Percentiles rank a stretch among this genome's conserved stretches.
Conservation (phyloP, 192 early-diverging fungal species). For the Lunasporangiospora selenospora region DNA sequence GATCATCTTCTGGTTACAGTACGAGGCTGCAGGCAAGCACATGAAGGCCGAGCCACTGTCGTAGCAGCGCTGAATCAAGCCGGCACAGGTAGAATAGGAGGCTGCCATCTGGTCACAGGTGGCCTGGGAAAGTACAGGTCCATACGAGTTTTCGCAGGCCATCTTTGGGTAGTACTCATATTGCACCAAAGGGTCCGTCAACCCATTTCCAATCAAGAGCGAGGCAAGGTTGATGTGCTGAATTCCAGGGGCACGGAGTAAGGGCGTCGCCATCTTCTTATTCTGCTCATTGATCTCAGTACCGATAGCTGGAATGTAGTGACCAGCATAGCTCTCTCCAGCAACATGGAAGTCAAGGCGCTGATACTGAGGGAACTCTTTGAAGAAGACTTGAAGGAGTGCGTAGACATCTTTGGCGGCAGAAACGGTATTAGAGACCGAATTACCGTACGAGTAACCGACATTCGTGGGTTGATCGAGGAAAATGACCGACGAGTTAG, state of each 20-base stretch:
- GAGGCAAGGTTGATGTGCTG: conserved; percentile 71
- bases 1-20: conserved; percentile 88
- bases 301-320: conserved; percentile 94
- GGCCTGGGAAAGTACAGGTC: conserved; percentile 75
- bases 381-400: conserved; percentile 93
- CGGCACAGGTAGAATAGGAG: conserved; percentile 76
- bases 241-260: conserved; percentile 43
- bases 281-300: conserved; percentile 82
- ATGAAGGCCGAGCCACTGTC: conserved; percentile 75
- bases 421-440: conserved; percentile 72
- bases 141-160: conserved; percentile 76
- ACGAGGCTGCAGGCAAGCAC: conserved; percentile 83
- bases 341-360: conserved; percentile 84
- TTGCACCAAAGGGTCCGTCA: conserved; percentile 89
- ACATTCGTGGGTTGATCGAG: conserved; percentile 91
- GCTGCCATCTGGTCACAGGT: conserved; percentile 80
- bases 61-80: conserved; percentile 86
- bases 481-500: conserved; percentile 85
- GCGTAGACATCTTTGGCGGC: conserved; percentile 90
- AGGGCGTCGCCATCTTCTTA: conserved; percentile 53
- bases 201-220: conserved; percentile 90
- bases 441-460: conserved; percentile 87
- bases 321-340: conserved; percentile 90
- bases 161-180: conserved; percentile 86
- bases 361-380: conserved; percentile 85